A percentile compares a stretch with the other conserved stretches of the same genome.
phyloP scores from a whole-genome alignment of 2,329 filamentous ascomycete species.

The Bipolaris oryzae region DNA sequence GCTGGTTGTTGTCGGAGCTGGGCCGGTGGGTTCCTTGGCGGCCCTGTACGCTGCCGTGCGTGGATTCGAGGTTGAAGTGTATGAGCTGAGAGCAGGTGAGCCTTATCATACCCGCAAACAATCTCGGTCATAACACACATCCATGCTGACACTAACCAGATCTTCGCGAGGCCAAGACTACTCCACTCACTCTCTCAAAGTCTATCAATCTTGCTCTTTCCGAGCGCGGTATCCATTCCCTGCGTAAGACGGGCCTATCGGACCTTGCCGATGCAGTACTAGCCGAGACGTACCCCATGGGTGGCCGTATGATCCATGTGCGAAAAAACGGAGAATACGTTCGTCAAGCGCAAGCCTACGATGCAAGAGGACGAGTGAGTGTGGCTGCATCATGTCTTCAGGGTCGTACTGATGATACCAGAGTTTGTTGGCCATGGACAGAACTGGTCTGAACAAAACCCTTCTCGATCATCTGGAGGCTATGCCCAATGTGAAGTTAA shows the following conservation, averaged over 20 bases:
- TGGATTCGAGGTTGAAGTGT: slow-evolving; percentile 89
- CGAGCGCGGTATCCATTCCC: slow-evolving; percentile 88
- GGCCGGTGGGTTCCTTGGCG: slow-evolving; percentile 89
- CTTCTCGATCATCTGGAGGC: slow-evolving; percentile 82
- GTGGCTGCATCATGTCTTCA: background rate
- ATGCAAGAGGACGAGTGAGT: slow-evolving; percentile 80
- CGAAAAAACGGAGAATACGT: slow-evolving; percentile 69
- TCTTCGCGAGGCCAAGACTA: slow-evolving; percentile 79
- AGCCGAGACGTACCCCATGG: slow-evolving; percentile 84
- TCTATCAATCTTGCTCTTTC: slow-evolving; percentile 98
- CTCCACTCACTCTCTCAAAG: slow-evolving; percentile 91
- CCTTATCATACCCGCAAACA: background rate
- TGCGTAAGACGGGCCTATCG: slow-evolving; percentile 71
- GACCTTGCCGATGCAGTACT: slow-evolving; percentile 76
- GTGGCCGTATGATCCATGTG: slow-evolving; percentile 95
- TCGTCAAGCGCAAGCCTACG: slow-evolving; percentile 85
- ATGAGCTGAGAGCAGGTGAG: slow-evolving; percentile 89
- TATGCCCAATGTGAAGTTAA: slow-evolving; percentile 86
- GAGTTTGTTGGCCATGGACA: slow-evolving; percentile 86
- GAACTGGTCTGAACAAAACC: slow-evolving; percentile 79
- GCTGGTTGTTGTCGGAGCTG: slow-evolving; percentile 85
- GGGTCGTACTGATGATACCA: slow-evolving; percentile 47
- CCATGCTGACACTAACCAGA: slow-evolving; percentile 61
- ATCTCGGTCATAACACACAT: background rate
- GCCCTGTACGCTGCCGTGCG: slow-evolving; percentile 89